These are phyloP conservation scores for Cladophialophora exuberans DNA, from an alignment of 2,329 filamentous ascomycete species.

Conservation along the genomic window DNA sequence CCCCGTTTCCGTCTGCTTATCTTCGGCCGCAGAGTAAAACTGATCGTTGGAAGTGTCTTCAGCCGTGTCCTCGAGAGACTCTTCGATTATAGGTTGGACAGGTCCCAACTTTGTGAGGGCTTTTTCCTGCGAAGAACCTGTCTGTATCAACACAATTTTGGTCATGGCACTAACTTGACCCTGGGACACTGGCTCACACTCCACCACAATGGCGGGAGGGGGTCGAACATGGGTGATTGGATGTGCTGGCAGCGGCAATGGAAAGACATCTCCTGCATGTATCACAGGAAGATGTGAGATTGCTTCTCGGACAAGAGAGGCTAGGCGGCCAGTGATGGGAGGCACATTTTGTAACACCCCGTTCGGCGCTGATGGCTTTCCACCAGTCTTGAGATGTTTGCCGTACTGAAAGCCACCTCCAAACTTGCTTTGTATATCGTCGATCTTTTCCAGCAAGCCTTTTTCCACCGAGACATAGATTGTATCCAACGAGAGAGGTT, in stretches of 20 bases:
- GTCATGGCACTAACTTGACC: conserved; percentile 77
- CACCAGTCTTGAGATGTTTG: conserved; percentile 30
- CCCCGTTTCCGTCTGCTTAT: conserved; percentile 55
- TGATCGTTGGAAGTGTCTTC: conserved; percentile 88
- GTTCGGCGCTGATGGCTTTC: conserved; percentile 16
- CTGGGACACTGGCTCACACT: conserved; percentile 95
- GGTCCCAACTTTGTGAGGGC: conserved; percentile 50
- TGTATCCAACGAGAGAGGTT: conserved; percentile 77
- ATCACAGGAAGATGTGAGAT: conserved; percentile 74
- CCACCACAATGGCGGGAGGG: conserved; percentile 81
- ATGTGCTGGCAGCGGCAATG: conserved; percentile 75
- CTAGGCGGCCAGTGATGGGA: conserved; percentile 24
- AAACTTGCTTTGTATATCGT: conserved; percentile 82
- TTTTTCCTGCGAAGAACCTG: conserved; percentile 47
- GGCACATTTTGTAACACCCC: conserved; percentile 27
- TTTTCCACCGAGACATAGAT: conserved; percentile 86
- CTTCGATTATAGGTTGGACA: conserved; percentile 60
- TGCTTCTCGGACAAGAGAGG: conserved; percentile 70
- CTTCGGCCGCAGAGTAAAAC: conserved; percentile 90
- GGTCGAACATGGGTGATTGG: conserved; percentile 83
- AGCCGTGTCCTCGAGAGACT: conserved; percentile 62
- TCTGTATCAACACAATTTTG: conserved; percentile 75
- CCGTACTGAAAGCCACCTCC: conserved; percentile 58
- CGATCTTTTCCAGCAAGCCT: conserved; percentile 75
- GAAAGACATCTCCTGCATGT: conserved; percentile 81